These are phyloP conservation scores for Dendrocalamus latiflorus DNA, from an alignment of 202 grass and related monocot genomes.

Conservation along the genomic window DNA sequence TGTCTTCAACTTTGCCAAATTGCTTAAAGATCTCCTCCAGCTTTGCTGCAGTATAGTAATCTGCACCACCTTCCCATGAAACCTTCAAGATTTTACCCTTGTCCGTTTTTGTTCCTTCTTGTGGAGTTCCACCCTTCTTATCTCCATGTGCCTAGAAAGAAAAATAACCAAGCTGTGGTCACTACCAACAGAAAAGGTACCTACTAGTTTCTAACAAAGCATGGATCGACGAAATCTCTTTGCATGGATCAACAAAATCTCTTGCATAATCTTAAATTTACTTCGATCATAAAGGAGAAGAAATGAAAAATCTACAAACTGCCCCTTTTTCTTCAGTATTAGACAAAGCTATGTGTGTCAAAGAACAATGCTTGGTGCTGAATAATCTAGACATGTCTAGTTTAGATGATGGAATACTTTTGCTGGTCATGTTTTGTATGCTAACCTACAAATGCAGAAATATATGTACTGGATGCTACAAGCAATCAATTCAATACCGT, in stretches of 20 bases:
- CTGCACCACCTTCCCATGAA: slow-evolving; percentile 71
- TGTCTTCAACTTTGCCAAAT: slow-evolving; percentile 76
- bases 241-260: too few relatives aligned
- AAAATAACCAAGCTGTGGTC: background rate
- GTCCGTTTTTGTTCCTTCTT: slow-evolving; percentile 32
- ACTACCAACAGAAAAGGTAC: background rate
- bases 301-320: background rate
- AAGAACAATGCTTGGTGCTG: background rate
- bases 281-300: background rate
- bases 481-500: background rate
- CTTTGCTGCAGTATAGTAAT: slow-evolving; percentile 60
- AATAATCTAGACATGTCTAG: background rate
- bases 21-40: slow-evolving; percentile 65
- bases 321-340: background rate
- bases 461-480: background rate
- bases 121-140: slow-evolving; percentile 32
- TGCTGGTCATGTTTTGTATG: background rate
- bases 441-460: background rate
- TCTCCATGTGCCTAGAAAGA: slow-evolving; percentile 28
- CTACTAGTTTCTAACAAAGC: background rate
- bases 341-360: background rate
- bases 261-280: slow-evolving; percentile 2
- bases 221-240: background rate
- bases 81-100: slow-evolving; percentile 70
- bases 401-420: background rate